Evolutionary conservation across 75 land plant genomes (phyloP).

Genomic region (Selaginella moellendorffii): DNA sequence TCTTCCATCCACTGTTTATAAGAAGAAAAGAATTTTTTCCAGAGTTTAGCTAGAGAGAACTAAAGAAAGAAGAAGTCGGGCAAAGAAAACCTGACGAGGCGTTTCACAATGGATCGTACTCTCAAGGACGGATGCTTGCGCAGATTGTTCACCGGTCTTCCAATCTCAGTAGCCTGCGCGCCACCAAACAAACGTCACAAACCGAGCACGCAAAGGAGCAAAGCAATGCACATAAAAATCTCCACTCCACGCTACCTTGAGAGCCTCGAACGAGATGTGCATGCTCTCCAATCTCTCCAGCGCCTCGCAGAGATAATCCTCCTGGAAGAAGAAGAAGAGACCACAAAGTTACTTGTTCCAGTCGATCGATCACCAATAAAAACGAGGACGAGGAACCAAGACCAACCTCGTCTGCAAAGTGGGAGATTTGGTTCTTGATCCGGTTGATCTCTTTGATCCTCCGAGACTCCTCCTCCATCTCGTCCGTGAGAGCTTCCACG

Average conservation of each 20-base stretch:
- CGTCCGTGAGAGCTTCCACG: background rate
- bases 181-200: background rate
- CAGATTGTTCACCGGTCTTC: background rate
- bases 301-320: background rate
- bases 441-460: background rate
- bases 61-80: background rate
- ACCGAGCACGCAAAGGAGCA: background rate
- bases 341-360: no score
- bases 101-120: background rate
- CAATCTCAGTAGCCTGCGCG: conserved; percentile 1
- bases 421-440: background rate
- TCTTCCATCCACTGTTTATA: background rate
- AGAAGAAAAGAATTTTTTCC: background rate
- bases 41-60: background rate
- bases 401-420: background rate
- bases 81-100: background rate
- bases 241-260: no score
- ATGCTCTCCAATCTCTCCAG: conserved; percentile 3
- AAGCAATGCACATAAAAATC: background rate
- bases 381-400: no score
- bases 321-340: no score
- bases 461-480: background rate
- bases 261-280: background rate
- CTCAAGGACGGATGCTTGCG: background rate
- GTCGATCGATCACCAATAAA: no score